Evolutionary conservation across 164 flowering plant species (phyloP).

Genomic region (Buxus sempervirens): DNA sequence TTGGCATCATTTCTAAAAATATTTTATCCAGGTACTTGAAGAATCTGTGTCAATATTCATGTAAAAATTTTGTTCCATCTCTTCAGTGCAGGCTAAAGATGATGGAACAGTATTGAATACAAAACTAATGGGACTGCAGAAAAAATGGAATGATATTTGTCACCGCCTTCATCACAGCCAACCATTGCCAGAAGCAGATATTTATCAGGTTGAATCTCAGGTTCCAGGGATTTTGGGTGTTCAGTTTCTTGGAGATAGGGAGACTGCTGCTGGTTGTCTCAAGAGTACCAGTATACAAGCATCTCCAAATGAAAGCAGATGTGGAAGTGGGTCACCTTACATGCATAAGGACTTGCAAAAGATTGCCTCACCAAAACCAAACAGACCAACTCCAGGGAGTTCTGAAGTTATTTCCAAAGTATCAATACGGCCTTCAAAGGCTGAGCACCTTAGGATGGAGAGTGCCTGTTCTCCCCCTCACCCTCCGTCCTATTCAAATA

Average conservation of each 20-base stretch:
- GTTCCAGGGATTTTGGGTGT: constrained; percentile 33
- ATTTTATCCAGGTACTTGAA: not conserved
- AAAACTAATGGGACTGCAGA: constrained; percentile 44
- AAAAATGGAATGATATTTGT: constrained; percentile 66
- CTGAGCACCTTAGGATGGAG: constrained; percentile 24
- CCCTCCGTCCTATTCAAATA: constrained; percentile 10
- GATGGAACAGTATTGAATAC: constrained; percentile 41
- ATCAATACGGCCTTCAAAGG: constrained; percentile 24
- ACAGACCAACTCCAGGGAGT: constrained; percentile 10
- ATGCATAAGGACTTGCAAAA: constrained; percentile 21
- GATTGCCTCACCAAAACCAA: constrained; percentile 5
- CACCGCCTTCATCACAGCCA: constrained; percentile 38
- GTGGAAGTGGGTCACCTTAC: constrained; percentile 23
- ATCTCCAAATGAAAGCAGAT: constrained; percentile 21
- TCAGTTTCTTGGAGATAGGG: constrained; percentile 23
- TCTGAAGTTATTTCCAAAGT: constrained; percentile 20
- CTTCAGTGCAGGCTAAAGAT: constrained; percentile 85
- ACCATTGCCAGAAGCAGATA: constrained; percentile 20
- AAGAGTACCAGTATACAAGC: constrained; percentile 16
- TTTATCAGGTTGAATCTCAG: constrained; percentile 20
- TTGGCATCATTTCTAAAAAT: not conserved
- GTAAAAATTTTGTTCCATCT: constrained; percentile 28
- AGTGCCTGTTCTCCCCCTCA: constrained; percentile 19
- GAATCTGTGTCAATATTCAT: constrained; percentile 17
- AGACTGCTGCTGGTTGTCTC: constrained; percentile 15